Percentiles rank a stretch among this genome's conserved stretches.
These are phyloP conservation scores for Podospora sp. DNA, from an alignment of 495 filamentous ascomycete genomes.

Conservation along the genomic window DNA sequence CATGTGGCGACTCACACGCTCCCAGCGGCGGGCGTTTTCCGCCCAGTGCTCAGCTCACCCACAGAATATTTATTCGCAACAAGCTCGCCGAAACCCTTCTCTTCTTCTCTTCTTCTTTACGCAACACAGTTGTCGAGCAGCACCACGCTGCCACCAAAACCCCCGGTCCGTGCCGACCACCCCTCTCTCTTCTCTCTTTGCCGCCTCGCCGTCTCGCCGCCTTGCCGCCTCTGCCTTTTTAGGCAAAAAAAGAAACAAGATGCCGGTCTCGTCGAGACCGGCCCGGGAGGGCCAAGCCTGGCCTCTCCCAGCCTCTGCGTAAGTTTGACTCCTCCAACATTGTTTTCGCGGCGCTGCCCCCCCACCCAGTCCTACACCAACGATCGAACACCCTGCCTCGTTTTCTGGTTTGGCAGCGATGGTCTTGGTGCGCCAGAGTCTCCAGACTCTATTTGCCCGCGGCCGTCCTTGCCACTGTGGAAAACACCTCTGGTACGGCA, in stretches of 20 bases:
- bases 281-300: background rate
- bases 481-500: too few relatives aligned
- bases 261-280: background rate
- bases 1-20: background rate
- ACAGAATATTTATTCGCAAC: background rate
- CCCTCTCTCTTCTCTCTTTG: background rate
- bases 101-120: background rate
- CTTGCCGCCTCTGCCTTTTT: background rate
- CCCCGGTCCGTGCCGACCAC: background rate
- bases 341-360: too few relatives aligned
- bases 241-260: background rate
- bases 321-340: background rate
- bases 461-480: too few relatives aligned
- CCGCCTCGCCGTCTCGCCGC: background rate
- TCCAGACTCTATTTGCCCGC: too few relatives aligned
- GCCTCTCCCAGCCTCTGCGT: background rate
- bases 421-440: too few relatives aligned
- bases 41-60: background rate
- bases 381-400: too few relatives aligned
- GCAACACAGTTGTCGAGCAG: background rate
- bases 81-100: background rate
- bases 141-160: background rate
- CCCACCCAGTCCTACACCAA: too few relatives aligned
- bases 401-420: too few relatives aligned
- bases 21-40: background rate